These are phyloP conservation scores for Apophysomyces trapeziformis DNA, from an alignment of 371 early-diverging fungal genomes.

Conservation along the genomic window DNA sequence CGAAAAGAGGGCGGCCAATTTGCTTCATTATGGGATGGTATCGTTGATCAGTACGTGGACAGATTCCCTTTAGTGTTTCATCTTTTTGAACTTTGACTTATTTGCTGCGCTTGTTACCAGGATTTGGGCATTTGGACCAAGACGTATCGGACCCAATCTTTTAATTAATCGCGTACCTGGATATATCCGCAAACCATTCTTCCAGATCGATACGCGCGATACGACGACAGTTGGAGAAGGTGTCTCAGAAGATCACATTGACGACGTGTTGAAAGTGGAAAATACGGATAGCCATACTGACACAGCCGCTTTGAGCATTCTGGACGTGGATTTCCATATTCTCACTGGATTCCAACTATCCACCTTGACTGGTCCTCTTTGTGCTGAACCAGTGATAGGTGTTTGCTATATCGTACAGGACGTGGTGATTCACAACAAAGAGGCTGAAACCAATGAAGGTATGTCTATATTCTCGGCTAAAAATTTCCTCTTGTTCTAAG, in stretches of 20 bases:
- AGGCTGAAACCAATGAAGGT: slow-evolving; percentile 36
- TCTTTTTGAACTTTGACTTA: neutral
- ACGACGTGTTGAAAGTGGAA: slow-evolving; percentile 42
- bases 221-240: slow-evolving; percentile 15
- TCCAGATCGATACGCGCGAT: slow-evolving; percentile 32
- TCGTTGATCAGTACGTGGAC: slow-evolving; percentile 49
- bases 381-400: slow-evolving; percentile 92
- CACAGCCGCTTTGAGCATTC: slow-evolving; percentile 34
- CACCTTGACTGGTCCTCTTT: slow-evolving; percentile 89
- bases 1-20: slow-evolving; percentile 51
- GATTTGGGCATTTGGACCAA: slow-evolving; percentile 82
- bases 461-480: neutral
- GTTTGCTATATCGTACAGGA: slow-evolving; percentile 86
- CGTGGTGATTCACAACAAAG: slow-evolving; percentile 55
- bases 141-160: slow-evolving; percentile 88
- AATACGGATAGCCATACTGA: slow-evolving; percentile 22
- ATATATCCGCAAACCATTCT: slow-evolving; percentile 56
- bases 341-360: slow-evolving; percentile 96
- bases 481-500: neutral
- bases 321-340: slow-evolving; percentile 79
- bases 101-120: slow-evolving; percentile 20
- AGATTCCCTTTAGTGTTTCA: no score
- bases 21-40: slow-evolving; percentile 48
- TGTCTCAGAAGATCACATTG: slow-evolving; percentile 31
- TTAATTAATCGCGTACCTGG: slow-evolving; percentile 74